Evolutionary conservation across 192 early-diverging fungal species (phyloP).

Genomic region (Geranomyces variabilis): DNA sequence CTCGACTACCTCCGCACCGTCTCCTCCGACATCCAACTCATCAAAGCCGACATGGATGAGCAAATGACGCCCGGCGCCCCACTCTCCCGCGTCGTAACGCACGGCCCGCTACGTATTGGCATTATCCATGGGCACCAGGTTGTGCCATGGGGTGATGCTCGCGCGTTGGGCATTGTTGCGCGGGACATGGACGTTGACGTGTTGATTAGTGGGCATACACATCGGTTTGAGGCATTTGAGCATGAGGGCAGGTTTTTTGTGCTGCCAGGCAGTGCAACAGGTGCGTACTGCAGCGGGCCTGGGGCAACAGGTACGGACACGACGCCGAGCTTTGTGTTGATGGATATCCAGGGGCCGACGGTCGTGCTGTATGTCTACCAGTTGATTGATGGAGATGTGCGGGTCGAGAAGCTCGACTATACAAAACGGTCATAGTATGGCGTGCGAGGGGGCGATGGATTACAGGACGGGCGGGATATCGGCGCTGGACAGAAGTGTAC

Average conservation of each 20-base stretch:
- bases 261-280: constrained; percentile 95
- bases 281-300: constrained; percentile 59
- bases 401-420: constrained; percentile 92
- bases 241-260: constrained; percentile 89
- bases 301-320: constrained; percentile 48
- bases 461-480: too few relatives aligned
- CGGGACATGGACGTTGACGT: constrained; percentile 92
- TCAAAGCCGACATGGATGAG: constrained; percentile 82
- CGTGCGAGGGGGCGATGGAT: too few relatives aligned
- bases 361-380: constrained; percentile 93
- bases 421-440: constrained; percentile 52
- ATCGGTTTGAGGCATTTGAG: constrained; percentile 91
- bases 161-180: constrained; percentile 61
- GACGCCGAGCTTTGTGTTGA: constrained; percentile 91
- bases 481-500: too few relatives aligned
- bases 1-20: constrained; percentile 88
- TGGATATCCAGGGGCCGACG: constrained; percentile 81
- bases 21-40: constrained; percentile 72
- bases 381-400: constrained; percentile 86
- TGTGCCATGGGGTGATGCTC: constrained; percentile 66
- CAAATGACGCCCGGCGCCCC: constrained; percentile 26
- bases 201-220: constrained; percentile 84
- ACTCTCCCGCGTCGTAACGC: constrained; percentile 52
- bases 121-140: constrained; percentile 88
- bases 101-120: constrained; percentile 55